Conservation (phyloP, 1,284 basidiomycete genomes). For the Puccinia horiana region DNA sequence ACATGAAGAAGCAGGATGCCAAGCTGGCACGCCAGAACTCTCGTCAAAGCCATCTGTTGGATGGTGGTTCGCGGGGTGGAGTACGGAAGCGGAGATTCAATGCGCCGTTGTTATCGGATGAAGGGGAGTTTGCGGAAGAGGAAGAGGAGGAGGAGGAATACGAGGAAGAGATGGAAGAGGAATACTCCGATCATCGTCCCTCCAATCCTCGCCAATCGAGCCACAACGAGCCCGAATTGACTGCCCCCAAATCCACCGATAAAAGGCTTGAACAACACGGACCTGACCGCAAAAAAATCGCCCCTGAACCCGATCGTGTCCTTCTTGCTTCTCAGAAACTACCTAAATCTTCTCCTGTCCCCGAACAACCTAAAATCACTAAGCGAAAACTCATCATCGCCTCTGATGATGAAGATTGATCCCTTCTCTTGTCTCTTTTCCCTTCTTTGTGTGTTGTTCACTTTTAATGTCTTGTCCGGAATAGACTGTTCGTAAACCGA, state of each 20-base stretch:
- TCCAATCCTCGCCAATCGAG: slow-evolving; percentile 47
- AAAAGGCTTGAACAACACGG: slow-evolving; percentile 28
- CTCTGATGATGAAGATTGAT: slow-evolving; percentile 46
- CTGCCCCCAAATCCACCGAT: slow-evolving; percentile 19
- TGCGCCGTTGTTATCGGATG: slow-evolving; percentile 26
- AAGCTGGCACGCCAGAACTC: slow-evolving; percentile 4
- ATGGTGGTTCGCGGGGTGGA: background rate
- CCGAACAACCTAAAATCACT: slow-evolving; percentile 10
- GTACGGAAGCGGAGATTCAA: slow-evolving; percentile 26
- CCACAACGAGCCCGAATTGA: slow-evolving; percentile 23
- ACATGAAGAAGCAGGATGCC: slow-evolving; percentile 33
- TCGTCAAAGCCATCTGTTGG: background rate
- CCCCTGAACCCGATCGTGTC: background rate
- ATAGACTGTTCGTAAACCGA: background rate
- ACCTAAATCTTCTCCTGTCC: background rate
- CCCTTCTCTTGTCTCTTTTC: background rate
- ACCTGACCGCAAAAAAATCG: slow-evolving; percentile 8
- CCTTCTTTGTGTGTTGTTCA: background rate
- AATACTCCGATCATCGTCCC: slow-evolving; percentile 53
- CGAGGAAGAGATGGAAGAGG: slow-evolving; percentile 53
- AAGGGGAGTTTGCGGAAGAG: slow-evolving; percentile 51
- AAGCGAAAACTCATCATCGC: slow-evolving; percentile 42
- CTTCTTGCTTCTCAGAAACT: background rate
- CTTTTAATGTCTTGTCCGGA: background rate
- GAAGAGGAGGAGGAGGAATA: slow-evolving; percentile 48